Conservation (phyloP, 2,329 filamentous ascomycete species). For the Penicillium vulpinum region DNA sequence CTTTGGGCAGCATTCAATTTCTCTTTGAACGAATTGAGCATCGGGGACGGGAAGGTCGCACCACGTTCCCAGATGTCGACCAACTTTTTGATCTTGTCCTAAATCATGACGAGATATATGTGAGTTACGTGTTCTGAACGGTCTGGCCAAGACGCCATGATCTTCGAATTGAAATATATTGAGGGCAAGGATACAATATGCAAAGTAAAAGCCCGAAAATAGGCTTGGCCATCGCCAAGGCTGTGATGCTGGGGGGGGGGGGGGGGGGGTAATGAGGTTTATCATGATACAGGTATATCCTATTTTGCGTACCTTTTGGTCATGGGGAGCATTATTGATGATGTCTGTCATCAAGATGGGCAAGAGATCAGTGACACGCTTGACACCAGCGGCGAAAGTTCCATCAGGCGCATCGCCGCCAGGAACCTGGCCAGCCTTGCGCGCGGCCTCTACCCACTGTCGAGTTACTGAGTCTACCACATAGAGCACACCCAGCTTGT, state of each 20-base stretch:
- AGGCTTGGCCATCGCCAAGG: conserved; percentile 15
- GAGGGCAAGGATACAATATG: neutral
- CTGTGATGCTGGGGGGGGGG: conserved; percentile 25
- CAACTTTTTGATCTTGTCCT: conserved; percentile 95
- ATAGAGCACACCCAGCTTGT: conserved; percentile 99
- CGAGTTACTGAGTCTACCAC: conserved; percentile 99
- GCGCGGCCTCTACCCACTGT: conserved; percentile 96
- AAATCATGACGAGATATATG: conserved; percentile 51
- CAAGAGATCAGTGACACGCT: conserved; percentile 94
- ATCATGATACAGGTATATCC: conserved; percentile 30
- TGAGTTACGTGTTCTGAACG: conserved; percentile 48
- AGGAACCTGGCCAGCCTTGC: conserved; percentile 77
- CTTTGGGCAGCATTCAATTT: conserved; percentile 68
- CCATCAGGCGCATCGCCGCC: conserved; percentile 81
- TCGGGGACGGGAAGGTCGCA: conserved; percentile 77
- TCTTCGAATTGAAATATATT: neutral
- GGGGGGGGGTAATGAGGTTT: no score
- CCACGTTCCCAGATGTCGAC: conserved; percentile 98
- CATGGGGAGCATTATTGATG: conserved; percentile 78
- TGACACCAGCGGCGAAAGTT: conserved; percentile 90
- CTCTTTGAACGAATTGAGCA: conserved; percentile 81
- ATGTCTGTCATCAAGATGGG: conserved; percentile 95
- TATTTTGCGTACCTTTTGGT: conserved; percentile 92
- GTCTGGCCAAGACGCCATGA: no score
- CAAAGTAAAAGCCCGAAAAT: neutral